Conservation (phyloP, 2,329 filamentous ascomycete species). For the Aaosphaeria pasadenensis region DNA sequence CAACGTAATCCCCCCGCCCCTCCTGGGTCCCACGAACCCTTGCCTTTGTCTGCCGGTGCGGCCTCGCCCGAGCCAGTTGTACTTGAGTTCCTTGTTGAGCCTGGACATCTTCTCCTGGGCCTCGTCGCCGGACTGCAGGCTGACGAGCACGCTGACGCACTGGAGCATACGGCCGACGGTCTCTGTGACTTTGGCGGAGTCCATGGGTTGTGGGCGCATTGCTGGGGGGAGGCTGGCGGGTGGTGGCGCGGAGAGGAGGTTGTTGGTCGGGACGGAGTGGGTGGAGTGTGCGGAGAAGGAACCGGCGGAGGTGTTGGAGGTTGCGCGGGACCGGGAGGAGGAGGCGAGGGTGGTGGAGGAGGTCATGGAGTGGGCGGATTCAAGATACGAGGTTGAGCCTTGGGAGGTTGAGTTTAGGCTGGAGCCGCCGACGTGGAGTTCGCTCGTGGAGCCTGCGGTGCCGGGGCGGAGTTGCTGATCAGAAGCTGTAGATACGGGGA, state of each 20-base stretch:
- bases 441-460: slow-evolving; percentile 26
- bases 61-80: slow-evolving; percentile 93
- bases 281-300: slow-evolving; percentile 41
- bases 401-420: slow-evolving; percentile 70
- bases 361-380: slow-evolving; percentile 57
- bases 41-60: slow-evolving; percentile 84
- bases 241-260: slow-evolving; percentile 13
- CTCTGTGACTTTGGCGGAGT: slow-evolving; percentile 78
- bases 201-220: slow-evolving; percentile 34
- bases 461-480: slow-evolving; percentile 16
- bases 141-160: slow-evolving; percentile 86
- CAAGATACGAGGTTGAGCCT: slow-evolving; percentile 74
- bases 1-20: slow-evolving; percentile 10
- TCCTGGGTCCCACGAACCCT: slow-evolving; percentile 76
- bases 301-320: slow-evolving; percentile 71
- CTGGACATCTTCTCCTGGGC: slow-evolving; percentile 77
- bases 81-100: slow-evolving; percentile 81
- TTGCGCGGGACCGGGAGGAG: slow-evolving; percentile 67
- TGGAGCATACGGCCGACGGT: slow-evolving; percentile 95
- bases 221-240: slow-evolving; percentile 12
- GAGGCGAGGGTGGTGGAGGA: slow-evolving; percentile 47
- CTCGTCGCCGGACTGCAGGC: slow-evolving; percentile 69
- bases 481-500: slow-evolving; percentile 13
- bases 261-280: slow-evolving; percentile 31
- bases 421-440: slow-evolving; percentile 44